Evolutionary conservation across 352 stramenopile species (phyloP), one percentile per base, ranked within the genome.

Genomic region (Globisporangium camurandrum): DNA sequence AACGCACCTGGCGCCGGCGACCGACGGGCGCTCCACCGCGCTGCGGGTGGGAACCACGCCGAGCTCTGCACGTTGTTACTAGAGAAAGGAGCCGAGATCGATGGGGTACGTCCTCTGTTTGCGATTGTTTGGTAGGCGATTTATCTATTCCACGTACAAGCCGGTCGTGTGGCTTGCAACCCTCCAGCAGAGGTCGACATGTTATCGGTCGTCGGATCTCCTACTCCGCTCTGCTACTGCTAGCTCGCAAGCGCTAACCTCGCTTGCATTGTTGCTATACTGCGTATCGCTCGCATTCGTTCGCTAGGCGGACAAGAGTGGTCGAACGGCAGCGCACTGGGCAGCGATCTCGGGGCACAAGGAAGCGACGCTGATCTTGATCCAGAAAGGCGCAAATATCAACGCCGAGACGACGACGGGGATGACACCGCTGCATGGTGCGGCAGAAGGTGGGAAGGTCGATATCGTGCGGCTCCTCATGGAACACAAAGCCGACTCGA

Each of bases 221-320:
- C n/a, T n/a, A n/a, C n/a, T n/a, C n/a, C n/a, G n/a, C n/a, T n/a
- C n/a, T n/a, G n/a, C n/a, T n/a, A n/a, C n/a, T n/a, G n/a, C n/a
- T n/a, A n/a, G 30, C 30, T 34, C 14, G 30, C 30, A 34, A 16
- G 30, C 30, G 14, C 9, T 34, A 12, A 34, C 30, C n/a, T n/a
- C n/a, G 14, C 30, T 34, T 8, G 14, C 30, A 34, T 34, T 34
- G 30, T 34, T 12, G 30, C 30, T 34, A 8, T 34, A n/a, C n/a
- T n/a, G n/a, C n/a, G n/a, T n/a, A n/a, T n/a, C n/a, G n/a, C n/a
- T n/a, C n/a, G n/a, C n/a, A n/a, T n/a, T n/a, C n/a, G n/a, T n/a
- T n/a, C n/a, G n/a, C n/a, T 62, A 97, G 83, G 75, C 83, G 22
- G 89, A 97, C 48, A 97, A 97, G 71, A 96, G 85, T 57, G 90